Conservation (phyloP, 2,329 filamentous ascomycete genomes). For the Exophiala spinifera region DNA sequence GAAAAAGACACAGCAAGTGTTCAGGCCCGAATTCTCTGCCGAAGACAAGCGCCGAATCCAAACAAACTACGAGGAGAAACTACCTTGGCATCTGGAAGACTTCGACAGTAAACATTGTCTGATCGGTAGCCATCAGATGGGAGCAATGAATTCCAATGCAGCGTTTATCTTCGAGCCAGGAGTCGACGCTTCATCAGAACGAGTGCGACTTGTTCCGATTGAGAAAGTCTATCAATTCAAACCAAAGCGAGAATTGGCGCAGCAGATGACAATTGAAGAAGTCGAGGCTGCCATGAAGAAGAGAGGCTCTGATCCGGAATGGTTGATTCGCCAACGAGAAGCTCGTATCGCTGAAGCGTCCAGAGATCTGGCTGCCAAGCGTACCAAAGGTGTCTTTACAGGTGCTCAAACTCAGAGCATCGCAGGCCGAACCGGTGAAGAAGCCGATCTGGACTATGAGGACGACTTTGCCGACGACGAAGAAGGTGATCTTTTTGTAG, state of each 20-base stretch:
- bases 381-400: conserved; percentile 45
- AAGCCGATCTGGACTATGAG: conserved; percentile 65
- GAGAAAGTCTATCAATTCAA: conserved; percentile 95
- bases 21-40: conserved; percentile 66
- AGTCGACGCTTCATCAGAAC: conserved; percentile 64
- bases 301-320: conserved; percentile 72
- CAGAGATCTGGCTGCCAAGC: conserved; percentile 54
- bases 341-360: conserved; percentile 54
- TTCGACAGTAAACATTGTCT: conserved; percentile 93
- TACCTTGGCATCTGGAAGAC: conserved; percentile 96
- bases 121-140: conserved; percentile 86
- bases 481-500: conserved; percentile 67
- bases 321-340: conserved; percentile 67
- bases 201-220: conserved; percentile 68
- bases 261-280: conserved; percentile 74
- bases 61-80: conserved; percentile 83
- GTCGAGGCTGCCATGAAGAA: conserved; percentile 80
- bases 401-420: conserved; percentile 28
- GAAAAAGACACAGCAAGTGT: conserved; percentile 84
- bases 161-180: conserved; percentile 67
- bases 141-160: conserved; percentile 75
- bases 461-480: conserved; percentile 86
- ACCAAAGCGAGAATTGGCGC: conserved; percentile 74
- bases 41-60: conserved; percentile 66
- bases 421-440: conserved; percentile 42